Conservation (phyloP, 1,284 basidiomycete genomes). For the Heliocybe sulcata region DNA sequence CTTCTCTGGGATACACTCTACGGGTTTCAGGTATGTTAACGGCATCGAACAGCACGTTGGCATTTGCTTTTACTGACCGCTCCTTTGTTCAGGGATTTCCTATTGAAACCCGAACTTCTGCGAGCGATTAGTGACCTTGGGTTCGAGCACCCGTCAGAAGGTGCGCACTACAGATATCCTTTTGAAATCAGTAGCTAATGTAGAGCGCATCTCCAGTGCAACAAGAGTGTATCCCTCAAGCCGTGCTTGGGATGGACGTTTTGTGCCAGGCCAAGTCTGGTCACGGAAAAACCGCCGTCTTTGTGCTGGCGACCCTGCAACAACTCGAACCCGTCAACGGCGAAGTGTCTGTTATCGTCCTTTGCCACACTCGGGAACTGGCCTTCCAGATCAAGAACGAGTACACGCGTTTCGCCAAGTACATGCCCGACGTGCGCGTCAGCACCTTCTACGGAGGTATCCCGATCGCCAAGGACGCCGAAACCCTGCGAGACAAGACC, state of each 20-base stretch:
- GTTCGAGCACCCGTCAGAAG: slow-evolving; percentile 99
- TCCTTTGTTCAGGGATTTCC: slow-evolving; percentile 70
- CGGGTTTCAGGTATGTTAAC: slow-evolving; percentile 76
- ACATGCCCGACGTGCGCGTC: slow-evolving; percentile 98
- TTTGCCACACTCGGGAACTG: slow-evolving; percentile 98
- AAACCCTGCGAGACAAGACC: slow-evolving; percentile 90
- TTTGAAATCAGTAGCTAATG: neutral
- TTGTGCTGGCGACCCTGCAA: slow-evolving; percentile 96
- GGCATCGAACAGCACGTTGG: neutral
- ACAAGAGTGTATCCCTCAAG: slow-evolving; percentile 99
- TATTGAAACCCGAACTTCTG: slow-evolving; percentile 94
- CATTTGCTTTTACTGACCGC: slow-evolving; percentile 5
- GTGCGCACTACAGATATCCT: slow-evolving; percentile 36
- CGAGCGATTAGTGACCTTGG: slow-evolving; percentile 98
- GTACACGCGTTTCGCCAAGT: slow-evolving; percentile 98
- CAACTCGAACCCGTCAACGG: slow-evolving; percentile 98
- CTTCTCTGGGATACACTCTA: slow-evolving; percentile 96
- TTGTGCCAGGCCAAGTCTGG: slow-evolving; percentile 99
- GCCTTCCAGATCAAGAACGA: slow-evolving; percentile 99
- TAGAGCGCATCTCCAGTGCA: slow-evolving; percentile 62
- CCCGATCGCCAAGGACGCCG: slow-evolving; percentile 90
- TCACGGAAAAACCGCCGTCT: slow-evolving; percentile 99
- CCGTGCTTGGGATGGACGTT: slow-evolving; percentile 98
- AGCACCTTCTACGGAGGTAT: slow-evolving; percentile 98
- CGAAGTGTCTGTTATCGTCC: slow-evolving; percentile 94